Evolutionary conservation across 2,329 filamentous ascomycete genomes (phyloP).

Genomic region (Colletotrichum australisinense): DNA sequence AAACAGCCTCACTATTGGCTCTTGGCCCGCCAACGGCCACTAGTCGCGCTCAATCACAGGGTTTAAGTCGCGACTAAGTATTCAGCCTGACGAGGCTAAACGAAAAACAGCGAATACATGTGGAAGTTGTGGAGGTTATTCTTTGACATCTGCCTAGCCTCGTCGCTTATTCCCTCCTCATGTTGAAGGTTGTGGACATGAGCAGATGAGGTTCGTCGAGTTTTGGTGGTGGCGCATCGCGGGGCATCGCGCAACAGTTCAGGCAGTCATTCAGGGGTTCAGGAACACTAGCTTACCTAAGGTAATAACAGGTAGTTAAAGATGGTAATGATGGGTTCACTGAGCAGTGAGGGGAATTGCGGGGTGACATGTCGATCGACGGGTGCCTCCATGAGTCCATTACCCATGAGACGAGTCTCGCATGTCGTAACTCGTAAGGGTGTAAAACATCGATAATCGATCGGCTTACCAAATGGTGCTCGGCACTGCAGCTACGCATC

Average conservation of each 20-base stretch:
- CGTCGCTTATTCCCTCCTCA: slow-evolving; percentile 3
- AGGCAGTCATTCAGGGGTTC: slow-evolving; percentile 15
- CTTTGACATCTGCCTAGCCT: background rate
- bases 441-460: background rate
- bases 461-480: background rate
- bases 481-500: background rate
- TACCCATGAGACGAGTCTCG: background rate
- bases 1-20: slow-evolving; percentile 6
- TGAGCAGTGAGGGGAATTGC: background rate
- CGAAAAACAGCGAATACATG: background rate
- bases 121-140: background rate
- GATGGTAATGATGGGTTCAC: too few species aligned
- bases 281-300: background rate
- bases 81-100: background rate
- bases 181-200: background rate
- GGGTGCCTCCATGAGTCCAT: background rate
- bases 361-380: background rate
- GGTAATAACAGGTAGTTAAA: too few species aligned
- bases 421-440: background rate
- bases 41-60: background rate
- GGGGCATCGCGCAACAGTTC: background rate
- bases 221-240: background rate
- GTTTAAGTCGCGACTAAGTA: background rate
- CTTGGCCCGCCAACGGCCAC: slow-evolving; percentile 18
- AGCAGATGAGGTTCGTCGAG: background rate